phyloP scores from a whole-genome alignment of 768 basidiomycete genomes.

The Pleurotus tuber-regium region DNA sequence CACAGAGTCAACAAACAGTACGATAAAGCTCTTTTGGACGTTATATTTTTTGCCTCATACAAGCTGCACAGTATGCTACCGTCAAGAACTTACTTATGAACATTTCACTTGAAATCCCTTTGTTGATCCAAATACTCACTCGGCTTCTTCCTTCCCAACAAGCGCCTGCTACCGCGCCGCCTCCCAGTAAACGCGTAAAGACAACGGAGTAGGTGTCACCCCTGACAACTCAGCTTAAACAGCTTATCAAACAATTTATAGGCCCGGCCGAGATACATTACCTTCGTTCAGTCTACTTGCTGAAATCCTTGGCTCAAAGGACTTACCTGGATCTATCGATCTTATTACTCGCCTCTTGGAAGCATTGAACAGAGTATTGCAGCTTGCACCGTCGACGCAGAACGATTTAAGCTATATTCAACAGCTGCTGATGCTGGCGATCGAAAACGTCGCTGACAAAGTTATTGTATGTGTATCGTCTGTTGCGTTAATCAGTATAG shows the following conservation, averaged over 20 bases:
- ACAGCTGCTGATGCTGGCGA: conserved; percentile 81
- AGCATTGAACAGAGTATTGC: conserved; percentile 63
- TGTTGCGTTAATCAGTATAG: neutral
- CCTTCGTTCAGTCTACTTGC: conserved; percentile 55
- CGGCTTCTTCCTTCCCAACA: conserved; percentile 50
- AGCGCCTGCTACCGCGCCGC: conserved; percentile 45
- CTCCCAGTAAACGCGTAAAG: conserved; percentile 65
- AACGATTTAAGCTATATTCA: conserved; percentile 77
- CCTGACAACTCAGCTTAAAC: conserved; percentile 9
- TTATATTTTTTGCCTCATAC: neutral
- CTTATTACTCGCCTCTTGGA: conserved; percentile 73
- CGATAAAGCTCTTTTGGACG: too few species aligned
- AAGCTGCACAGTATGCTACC: conserved; percentile 33
- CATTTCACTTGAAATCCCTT: conserved; percentile 45
- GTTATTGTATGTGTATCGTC: conserved; percentile 42
- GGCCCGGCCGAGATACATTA: conserved; percentile 34
- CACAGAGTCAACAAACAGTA: conserved; percentile 11
- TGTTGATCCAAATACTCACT: conserved; percentile 54
- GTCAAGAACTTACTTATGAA: conserved; percentile 49
- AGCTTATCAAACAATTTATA: conserved; percentile 13
- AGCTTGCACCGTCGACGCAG: conserved; percentile 47
- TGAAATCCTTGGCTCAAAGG: conserved; percentile 66
- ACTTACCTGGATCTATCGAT: conserved; percentile 67
- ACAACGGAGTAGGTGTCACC: conserved; percentile 44
- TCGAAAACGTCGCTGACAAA: conserved; percentile 62